Evolutionary conservation across 1,284 basidiomycete genomes (phyloP), one percentile per base, ranked within the genome.

Genomic region (Xerocomus minutiporus): DNA sequence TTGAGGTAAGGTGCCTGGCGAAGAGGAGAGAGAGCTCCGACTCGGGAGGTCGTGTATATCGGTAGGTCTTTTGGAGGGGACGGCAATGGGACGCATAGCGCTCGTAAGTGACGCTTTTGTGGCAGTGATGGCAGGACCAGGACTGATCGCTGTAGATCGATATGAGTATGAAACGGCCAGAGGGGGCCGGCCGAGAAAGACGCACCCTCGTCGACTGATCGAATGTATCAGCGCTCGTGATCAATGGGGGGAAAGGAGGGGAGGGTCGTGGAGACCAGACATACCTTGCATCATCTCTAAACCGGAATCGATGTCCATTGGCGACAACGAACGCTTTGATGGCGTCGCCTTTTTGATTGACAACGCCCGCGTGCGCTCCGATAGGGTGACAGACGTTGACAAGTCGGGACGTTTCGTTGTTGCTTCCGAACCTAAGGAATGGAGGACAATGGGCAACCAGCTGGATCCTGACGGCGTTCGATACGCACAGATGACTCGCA

Each of bases 321-420:
- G 54, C 23, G 63, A 67, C 29, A 55, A 50, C 5, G 63, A 57
- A 7, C 57, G 56, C 25, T 48, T 31, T 38, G 44, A 43, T 20
- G 23, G 15, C 8, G 50, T 48, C 42, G 55, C 35, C 32, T 20
- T 51, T 56, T 56, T 48, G 50, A 41, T 32, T 35, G 39, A 4
- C 17, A 67, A 55, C 46, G 54, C 58, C 57, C 61, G 65, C 63
- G 61, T 40, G 13, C 1, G 39, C 54, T 66, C 62, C 61, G 63
- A 64, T 53, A 53, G 8, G 31, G 23, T 57, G 56, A 50, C 48
- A 54, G 52, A 35, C 8, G 38, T 47, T 43, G 62, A 48, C 48
- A 50, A 53, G 46, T 55, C 64, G 64, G 61, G 1, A 39, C 26
- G 54, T 48, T 36, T 64, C 48, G 36, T 20, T 5, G 52, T 48